These are phyloP conservation scores for Candida montana DNA, from an alignment of 805 yeast genomes.

Conservation along the genomic window DNA sequence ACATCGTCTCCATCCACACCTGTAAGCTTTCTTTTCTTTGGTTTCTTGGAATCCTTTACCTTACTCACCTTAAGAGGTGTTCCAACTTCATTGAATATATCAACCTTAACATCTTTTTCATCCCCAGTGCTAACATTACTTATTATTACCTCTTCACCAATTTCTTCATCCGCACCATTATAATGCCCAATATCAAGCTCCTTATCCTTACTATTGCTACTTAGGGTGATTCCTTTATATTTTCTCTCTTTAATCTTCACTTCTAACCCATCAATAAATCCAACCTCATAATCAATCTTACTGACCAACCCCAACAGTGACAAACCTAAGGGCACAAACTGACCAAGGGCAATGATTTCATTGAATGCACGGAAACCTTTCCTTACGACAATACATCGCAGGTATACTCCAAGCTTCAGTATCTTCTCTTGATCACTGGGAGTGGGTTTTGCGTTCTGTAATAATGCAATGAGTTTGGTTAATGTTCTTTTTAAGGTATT, in stretches of 20 bases:
- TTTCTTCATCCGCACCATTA: conserved; percentile 24
- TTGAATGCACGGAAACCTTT: conserved; percentile 57
- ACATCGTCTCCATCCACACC: not conserved
- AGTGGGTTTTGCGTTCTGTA: conserved; percentile 3
- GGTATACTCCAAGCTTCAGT: conserved; percentile 4
- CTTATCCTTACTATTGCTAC: not conserved
- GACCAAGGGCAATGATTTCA: conserved; percentile 67
- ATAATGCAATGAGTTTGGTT: conserved; percentile 33
- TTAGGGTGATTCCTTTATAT: not conserved
- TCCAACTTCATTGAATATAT: not conserved
- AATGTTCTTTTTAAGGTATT: conserved; percentile 55
- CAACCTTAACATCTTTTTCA: not conserved
- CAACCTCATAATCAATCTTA: conserved; percentile 30
- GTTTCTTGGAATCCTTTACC: not conserved
- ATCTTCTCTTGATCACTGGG: conserved; percentile 13
- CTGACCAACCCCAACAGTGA: conserved; percentile 56
- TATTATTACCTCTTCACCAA: conserved; percentile 26
- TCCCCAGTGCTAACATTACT: not conserved
- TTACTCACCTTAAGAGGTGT: too few relatives aligned
- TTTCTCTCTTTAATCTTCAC: conserved; percentile 2
- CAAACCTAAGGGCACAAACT: conserved; percentile 70
- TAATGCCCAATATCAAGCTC: not conserved
- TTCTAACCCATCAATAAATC: conserved; percentile 12
- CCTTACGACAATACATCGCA: conserved; percentile 30
- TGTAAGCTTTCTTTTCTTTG: not conserved